Evolutionary conservation across 2,329 filamentous ascomycete genomes (phyloP).

Genomic region (Dactylellina drechsleri): DNA sequence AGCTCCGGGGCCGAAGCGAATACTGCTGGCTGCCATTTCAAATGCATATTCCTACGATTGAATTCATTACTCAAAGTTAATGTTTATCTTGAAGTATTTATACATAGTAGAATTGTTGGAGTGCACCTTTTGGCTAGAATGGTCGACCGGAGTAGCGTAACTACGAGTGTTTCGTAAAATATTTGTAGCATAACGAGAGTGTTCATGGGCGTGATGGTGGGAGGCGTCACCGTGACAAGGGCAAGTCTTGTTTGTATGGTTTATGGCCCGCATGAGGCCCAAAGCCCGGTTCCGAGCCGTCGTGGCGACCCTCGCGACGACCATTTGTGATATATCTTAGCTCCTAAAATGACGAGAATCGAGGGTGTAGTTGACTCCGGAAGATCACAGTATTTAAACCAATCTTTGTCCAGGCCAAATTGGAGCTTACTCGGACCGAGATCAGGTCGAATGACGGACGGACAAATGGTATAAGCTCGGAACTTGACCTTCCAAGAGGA

Average conservation of each 20-base stretch:
- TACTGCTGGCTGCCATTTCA: constrained; percentile 79
- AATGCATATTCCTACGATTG: constrained; percentile 82
- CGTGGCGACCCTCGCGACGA: constrained; percentile 43
- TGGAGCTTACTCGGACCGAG: constrained; percentile 24
- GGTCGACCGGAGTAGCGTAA: constrained; percentile 80
- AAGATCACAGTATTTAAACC: too few species aligned
- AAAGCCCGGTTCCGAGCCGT: constrained; percentile 45
- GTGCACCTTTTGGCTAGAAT: constrained; percentile 72
- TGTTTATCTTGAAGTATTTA: not conserved
- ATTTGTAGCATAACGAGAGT: constrained; percentile 60
- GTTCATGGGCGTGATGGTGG: constrained; percentile 71
- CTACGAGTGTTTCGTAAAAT: constrained; percentile 62
- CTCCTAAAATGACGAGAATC: too few species aligned
- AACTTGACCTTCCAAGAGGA: constrained; percentile 1
- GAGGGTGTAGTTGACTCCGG: not conserved
- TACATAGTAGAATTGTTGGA: not conserved
- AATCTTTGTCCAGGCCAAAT: not conserved
- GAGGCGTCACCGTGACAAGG: constrained; percentile 92
- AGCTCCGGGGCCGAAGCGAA: constrained; percentile 81
- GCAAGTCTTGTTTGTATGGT: constrained; percentile 66
- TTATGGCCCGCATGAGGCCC: constrained; percentile 50
- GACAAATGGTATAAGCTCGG: constrained; percentile 3
- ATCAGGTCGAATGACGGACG: not conserved
- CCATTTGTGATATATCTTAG: constrained; percentile 24
- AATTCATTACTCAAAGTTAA: not conserved